phyloP scores from a whole-genome alignment of 176 grass and related monocot species.

The Phoenix roebelenii region DNA sequence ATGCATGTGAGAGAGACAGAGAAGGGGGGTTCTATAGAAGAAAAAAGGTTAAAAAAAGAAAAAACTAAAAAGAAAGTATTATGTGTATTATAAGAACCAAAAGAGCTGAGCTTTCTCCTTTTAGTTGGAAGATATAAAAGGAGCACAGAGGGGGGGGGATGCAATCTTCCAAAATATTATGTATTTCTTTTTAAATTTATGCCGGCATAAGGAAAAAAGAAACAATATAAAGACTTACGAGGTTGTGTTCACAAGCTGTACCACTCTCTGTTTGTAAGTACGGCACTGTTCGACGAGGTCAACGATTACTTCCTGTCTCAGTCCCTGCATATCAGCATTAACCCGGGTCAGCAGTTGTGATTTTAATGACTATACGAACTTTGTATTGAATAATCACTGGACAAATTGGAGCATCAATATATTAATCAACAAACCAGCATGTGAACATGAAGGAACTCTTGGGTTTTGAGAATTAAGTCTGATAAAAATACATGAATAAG shows the following conservation, averaged over 20 bases:
- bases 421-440: too few species aligned
- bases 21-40: background rate
- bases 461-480: too few species aligned
- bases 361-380: too few species aligned
- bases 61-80: background rate
- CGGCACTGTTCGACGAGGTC: slow-evolving; percentile 73
- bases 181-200: background rate
- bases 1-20: background rate
- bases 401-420: too few species aligned
- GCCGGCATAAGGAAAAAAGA: background rate
- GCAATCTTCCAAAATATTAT: background rate
- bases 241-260: slow-evolving; percentile 65
- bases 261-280: slow-evolving; percentile 63
- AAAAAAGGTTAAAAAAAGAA: background rate
- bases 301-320: slow-evolving; percentile 67
- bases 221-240: slow-evolving; percentile 35
- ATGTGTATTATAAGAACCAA: background rate
- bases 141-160: too few species aligned
- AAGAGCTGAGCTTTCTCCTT: too few species aligned
- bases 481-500: too few species aligned
- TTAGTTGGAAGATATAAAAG: too few species aligned
- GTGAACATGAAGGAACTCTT: too few species aligned
- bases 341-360: too few species aligned
- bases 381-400: too few species aligned
- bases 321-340: slow-evolving; percentile 40